Conservation (phyloP, 148 eudicot genomes). For the Rhododendron simsii region DNA sequence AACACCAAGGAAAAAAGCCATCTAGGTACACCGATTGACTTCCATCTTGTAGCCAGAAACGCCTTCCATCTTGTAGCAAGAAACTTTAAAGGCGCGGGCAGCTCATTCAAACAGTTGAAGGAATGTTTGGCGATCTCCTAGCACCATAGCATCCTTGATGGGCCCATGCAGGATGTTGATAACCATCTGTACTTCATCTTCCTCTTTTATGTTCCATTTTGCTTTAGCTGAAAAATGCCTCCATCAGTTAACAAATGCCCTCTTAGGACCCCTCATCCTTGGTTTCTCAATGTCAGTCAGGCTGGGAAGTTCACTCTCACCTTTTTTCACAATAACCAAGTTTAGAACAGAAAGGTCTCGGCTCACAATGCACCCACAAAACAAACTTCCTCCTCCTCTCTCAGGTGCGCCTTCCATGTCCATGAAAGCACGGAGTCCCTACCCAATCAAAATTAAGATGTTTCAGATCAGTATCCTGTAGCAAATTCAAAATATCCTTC, state of each 20-base stretch:
- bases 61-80: too few relatives aligned
- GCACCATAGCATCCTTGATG: too few relatives aligned
- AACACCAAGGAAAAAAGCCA: too few relatives aligned
- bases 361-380: conserved; percentile 5
- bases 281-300: neutral
- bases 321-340: conserved; percentile 10
- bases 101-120: too few relatives aligned
- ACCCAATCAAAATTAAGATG: neutral
- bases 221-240: too few relatives aligned
- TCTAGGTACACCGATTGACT: too few relatives aligned
- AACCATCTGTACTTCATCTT: too few relatives aligned
- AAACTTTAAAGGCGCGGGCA: too few relatives aligned
- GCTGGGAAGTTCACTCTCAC: neutral
- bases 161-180: too few relatives aligned
- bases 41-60: too few relatives aligned
- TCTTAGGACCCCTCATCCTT: conserved; percentile 5
- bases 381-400: neutral
- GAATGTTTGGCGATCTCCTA: too few relatives aligned
- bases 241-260: neutral
- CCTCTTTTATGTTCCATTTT: too few relatives aligned
- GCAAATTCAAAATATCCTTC: neutral
- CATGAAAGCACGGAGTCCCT: neutral
- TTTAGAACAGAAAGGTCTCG: neutral
- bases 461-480: neutral
- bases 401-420: neutral